A percentile compares a stretch with the other conserved stretches of the same genome.
phyloP scores from a whole-genome alignment of 2,329 filamentous ascomycete species.

The Purpureocillium lavendulum region DNA sequence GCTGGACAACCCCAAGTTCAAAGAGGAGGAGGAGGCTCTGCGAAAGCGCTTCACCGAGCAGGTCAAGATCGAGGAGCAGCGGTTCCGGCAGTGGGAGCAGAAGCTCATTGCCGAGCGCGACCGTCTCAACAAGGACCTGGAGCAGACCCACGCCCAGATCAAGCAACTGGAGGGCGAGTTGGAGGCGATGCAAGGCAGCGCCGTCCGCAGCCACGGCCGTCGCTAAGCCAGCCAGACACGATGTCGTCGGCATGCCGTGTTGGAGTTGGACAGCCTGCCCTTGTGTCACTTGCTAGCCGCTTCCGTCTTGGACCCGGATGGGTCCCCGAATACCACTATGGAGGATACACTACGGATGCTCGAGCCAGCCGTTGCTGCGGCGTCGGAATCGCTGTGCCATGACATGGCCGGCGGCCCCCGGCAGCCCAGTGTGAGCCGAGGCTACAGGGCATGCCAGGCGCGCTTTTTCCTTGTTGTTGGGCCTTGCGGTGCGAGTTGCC shows the following conservation, averaged over 20 bases:
- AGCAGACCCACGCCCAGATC: slow-evolving; percentile 92
- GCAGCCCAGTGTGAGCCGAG: neutral
- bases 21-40: slow-evolving; percentile 97
- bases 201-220: slow-evolving; percentile 85
- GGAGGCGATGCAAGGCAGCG: slow-evolving; percentile 84
- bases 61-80: slow-evolving; percentile 99
- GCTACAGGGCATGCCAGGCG: slow-evolving; percentile 1
- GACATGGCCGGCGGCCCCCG: neutral
- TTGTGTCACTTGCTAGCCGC: slow-evolving; percentile 17
- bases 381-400: neutral
- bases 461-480: slow-evolving; percentile 1
- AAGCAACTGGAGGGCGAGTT: slow-evolving; percentile 88
- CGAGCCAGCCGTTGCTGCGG: slow-evolving; percentile 13
- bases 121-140: slow-evolving; percentile 98
- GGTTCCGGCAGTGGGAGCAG: slow-evolving; percentile 99
- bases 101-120: slow-evolving; percentile 99
- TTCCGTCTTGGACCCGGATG: slow-evolving; percentile 24
- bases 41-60: slow-evolving; percentile 99
- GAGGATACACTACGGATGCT: slow-evolving; percentile 21
- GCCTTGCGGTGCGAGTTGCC: slow-evolving; percentile 2
- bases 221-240: slow-evolving; percentile 51
- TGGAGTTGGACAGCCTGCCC: slow-evolving; percentile 18
- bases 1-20: slow-evolving; percentile 99
- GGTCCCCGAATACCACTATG: slow-evolving; percentile 20
- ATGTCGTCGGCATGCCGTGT: slow-evolving; percentile 12